Evolutionary conservation across 2,329 filamentous ascomycete genomes (phyloP).

Genomic region (Microdochium paspali): DNA sequence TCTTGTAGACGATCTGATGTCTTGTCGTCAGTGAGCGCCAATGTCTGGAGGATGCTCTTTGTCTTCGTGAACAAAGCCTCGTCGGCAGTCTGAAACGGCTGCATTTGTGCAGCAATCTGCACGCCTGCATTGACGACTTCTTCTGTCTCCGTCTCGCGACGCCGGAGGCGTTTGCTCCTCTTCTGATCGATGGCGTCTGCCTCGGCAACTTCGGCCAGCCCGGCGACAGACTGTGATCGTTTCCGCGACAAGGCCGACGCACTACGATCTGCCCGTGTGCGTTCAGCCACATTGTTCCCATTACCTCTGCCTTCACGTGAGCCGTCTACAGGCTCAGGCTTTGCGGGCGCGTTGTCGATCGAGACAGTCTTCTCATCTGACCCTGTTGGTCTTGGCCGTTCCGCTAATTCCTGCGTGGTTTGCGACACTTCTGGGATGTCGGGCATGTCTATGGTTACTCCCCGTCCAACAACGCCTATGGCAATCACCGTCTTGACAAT

Average conservation of each 20-base stretch:
- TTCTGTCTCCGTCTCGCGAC: constrained; percentile 46
- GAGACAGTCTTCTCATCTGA: constrained; percentile 2
- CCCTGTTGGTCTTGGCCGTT: constrained; percentile 9
- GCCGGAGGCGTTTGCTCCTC: constrained; percentile 55
- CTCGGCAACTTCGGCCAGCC: constrained; percentile 43
- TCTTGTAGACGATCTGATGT: constrained; percentile 36
- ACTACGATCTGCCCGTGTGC: constrained; percentile 23
- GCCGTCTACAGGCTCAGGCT: constrained; percentile 2
- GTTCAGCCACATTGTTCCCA: constrained; percentile 17
- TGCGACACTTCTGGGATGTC: constrained; percentile 21
- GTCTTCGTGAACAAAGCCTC: constrained; percentile 45
- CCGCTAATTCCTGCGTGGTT: constrained; percentile 11
- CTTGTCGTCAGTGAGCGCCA: constrained; percentile 41
- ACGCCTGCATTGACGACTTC: constrained; percentile 43
- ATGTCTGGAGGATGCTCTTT: constrained; percentile 43
- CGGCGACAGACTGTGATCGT: constrained; percentile 53
- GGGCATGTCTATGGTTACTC: constrained; percentile 25
- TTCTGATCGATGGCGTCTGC: constrained; percentile 51
- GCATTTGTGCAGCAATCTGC: constrained; percentile 43
- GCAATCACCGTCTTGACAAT: constrained; percentile 25
- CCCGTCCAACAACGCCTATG: constrained; percentile 22
- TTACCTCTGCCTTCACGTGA: constrained; percentile 16
- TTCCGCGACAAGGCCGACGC: constrained; percentile 40
- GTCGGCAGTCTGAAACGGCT: constrained; percentile 47
- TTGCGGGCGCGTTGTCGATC: constrained; percentile 5